These are phyloP conservation scores for Fusarium equiseti DNA, from an alignment of 2,329 filamentous ascomycete genomes.

Conservation along the genomic window DNA sequence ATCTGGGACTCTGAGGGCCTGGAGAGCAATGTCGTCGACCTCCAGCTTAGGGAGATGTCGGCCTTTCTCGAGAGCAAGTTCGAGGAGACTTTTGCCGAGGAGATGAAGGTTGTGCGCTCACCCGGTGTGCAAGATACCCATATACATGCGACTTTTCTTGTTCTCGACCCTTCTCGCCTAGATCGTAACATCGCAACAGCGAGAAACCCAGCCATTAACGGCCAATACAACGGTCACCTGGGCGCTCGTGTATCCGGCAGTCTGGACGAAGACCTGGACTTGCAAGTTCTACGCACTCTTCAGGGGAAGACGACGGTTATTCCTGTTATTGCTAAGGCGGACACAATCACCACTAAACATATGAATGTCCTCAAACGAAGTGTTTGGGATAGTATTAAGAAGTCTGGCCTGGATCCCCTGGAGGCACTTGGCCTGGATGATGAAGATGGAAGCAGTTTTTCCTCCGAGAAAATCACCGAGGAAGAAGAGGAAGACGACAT, in stretches of 20 bases:
- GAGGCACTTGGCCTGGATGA: slow-evolving; percentile 87
- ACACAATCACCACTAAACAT: slow-evolving; percentile 94
- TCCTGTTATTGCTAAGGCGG: slow-evolving; percentile 94
- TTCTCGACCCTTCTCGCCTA: slow-evolving; percentile 88
- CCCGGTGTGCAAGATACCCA: slow-evolving; percentile 95
- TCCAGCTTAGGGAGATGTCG: slow-evolving; percentile 92
- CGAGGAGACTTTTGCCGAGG: slow-evolving; percentile 95
- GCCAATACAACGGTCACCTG: slow-evolving; percentile 61
- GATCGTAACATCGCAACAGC: slow-evolving; percentile 82
- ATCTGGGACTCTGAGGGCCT: slow-evolving; percentile 97
- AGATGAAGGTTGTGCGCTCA: slow-evolving; percentile 96
- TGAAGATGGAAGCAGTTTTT: slow-evolving; percentile 72
- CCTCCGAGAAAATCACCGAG: slow-evolving; percentile 66
- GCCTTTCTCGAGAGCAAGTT: slow-evolving; percentile 97
- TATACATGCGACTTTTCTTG: slow-evolving; percentile 93
- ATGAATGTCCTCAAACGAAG: slow-evolving; percentile 93
- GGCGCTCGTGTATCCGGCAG: slow-evolving; percentile 68
- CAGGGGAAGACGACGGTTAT: slow-evolving; percentile 96
- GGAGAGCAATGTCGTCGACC: slow-evolving; percentile 93
- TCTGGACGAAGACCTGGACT: slow-evolving; percentile 88
- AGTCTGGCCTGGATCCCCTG: slow-evolving; percentile 86
- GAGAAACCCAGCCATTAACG: slow-evolving; percentile 66
- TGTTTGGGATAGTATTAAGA: slow-evolving; percentile 89
- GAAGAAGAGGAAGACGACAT: slow-evolving; percentile 54
- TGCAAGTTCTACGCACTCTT: slow-evolving; percentile 88